Evolutionary conservation across 2,329 filamentous ascomycete genomes (phyloP).

Genomic region (Exophiala xenobiotica): DNA sequence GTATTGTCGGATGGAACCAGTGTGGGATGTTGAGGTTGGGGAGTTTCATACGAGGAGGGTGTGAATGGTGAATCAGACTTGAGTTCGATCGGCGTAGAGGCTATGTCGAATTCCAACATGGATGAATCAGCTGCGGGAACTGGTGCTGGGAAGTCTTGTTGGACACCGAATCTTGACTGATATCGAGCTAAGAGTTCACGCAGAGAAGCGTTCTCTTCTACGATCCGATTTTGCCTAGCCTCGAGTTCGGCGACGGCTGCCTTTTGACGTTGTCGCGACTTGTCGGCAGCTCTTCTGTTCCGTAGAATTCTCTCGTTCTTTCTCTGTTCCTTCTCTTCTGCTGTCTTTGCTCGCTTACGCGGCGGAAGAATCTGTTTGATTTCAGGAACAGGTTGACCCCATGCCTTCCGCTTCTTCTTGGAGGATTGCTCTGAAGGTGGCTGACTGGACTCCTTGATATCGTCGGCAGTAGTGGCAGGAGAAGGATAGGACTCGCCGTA

Average conservation of each 20-base stretch:
- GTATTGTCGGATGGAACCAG: conserved; percentile 34
- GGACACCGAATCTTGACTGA: conserved; percentile 46
- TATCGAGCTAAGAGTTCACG: conserved; percentile 62
- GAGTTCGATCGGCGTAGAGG: conserved; percentile 37
- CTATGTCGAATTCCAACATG: conserved; percentile 9
- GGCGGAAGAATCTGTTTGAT: conserved; percentile 61
- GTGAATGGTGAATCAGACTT: conserved; percentile 37
- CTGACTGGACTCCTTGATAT: conserved; percentile 15
- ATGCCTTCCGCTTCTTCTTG: conserved; percentile 92
- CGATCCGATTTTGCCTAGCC: conserved; percentile 62
- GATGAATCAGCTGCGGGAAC: conserved; percentile 10
- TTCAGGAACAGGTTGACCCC: conserved; percentile 97
- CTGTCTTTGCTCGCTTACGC: conserved; percentile 93
- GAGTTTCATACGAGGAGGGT: conserved; percentile 46
- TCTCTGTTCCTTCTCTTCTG: conserved; percentile 97
- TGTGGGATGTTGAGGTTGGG: conserved; percentile 40
- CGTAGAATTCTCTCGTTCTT: conserved; percentile 95
- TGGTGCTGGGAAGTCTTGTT: conserved; percentile 22
- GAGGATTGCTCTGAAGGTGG: conserved; percentile 16
- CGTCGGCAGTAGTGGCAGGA: conserved; percentile 24
- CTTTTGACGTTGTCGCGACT: conserved; percentile 90
- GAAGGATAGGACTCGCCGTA: conserved; percentile 25
- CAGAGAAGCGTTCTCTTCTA: conserved; percentile 70
- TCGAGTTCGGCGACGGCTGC: conserved; percentile 82
- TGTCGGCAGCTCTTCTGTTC: conserved; percentile 93